Base-by-base conservation (phyloP, 306 rosid species). In the Alnus rubra region DNA sequence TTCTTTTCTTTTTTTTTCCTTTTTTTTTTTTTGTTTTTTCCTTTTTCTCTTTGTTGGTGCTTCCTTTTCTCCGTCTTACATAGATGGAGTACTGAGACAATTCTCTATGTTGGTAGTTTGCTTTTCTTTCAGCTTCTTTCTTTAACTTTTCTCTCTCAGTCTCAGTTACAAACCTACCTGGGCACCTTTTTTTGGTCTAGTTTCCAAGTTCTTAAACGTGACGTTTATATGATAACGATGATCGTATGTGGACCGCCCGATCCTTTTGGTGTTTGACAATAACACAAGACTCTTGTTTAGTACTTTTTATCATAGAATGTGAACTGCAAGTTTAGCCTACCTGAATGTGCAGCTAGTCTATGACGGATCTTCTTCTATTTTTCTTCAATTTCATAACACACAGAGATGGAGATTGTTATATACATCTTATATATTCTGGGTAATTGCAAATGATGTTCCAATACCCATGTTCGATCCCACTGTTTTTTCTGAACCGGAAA, bases 21-120 rank as follows among this genome's bases (percentile, higher is more conserved):
- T n/a, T n/a, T n/a, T 23, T 23, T 18, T 53, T 75, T 15, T 71
- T 76, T 74, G 7, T 9, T 55, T 69, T 59, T 3, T 23, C 52
- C 44, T 84, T 86, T 71, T 79, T 9, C 35, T 51, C 74, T 81
- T 86, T 78, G 79, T 74, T 74, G 69, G 82, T 65, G 78, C 52
- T 71, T 79, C 79, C 78, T 83, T 77, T 86, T 82, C 91, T 76
- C 83, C 58, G 74, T 73, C 85, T 82, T 77, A 82, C 80, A 69
- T 82, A 73, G 89, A 83, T 85, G 86, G 84, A 88, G 88, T 76
- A 85, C 82, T 71, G 81, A 85, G 91, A 88, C 82, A 84, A 87
- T 88, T 87, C 90, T 79, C 90, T 79, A 85, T 84, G 86, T 84
- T 88, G 84, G 83, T 83, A 84, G 85, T 71, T 77, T 83, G 87